A percentile compares a stretch with the other conserved stretches of the same genome.
These are phyloP conservation scores for Lepidopterella palustris DNA, from an alignment of 495 filamentous ascomycete species.

Conservation along the genomic window DNA sequence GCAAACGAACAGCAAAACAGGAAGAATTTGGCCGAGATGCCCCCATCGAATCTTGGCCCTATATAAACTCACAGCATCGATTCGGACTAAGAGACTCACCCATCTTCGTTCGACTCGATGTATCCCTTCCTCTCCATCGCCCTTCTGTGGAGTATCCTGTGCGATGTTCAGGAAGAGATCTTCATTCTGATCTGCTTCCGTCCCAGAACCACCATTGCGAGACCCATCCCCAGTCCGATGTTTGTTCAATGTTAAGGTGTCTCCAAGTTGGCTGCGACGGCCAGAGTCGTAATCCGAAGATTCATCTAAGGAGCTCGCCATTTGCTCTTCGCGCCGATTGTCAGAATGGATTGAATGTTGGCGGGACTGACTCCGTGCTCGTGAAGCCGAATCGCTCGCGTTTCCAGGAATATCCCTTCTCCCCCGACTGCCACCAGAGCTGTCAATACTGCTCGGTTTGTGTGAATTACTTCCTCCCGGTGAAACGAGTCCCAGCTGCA, in stretches of 20 bases:
- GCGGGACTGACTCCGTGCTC: slow-evolving; percentile 16
- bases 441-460: background rate
- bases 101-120: slow-evolving; percentile 38
- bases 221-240: background rate
- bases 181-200: slow-evolving; percentile 36
- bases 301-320: slow-evolving; percentile 25
- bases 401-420: slow-evolving; percentile 4
- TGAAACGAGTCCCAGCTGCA: slow-evolving; percentile 16
- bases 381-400: background rate
- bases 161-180: slow-evolving; percentile 63
- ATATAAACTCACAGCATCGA: background rate
- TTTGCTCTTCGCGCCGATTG: slow-evolving; percentile 9
- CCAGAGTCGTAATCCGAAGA: slow-evolving; percentile 26
- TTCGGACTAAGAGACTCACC: slow-evolving; percentile 34
- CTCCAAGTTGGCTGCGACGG: slow-evolving; percentile 14
- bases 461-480: slow-evolving; percentile 1
- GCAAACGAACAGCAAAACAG: too few relatives aligned
- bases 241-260: background rate
- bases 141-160: slow-evolving; percentile 45
- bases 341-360: slow-evolving; percentile 3
- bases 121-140: slow-evolving; percentile 43
- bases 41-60: background rate
- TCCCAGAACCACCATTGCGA: background rate
- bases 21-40: too few relatives aligned
- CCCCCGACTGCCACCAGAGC: slow-evolving; percentile 2